phyloP scores from a whole-genome alignment of 164 flowering plant species.

The Liriodendron chinense region DNA sequence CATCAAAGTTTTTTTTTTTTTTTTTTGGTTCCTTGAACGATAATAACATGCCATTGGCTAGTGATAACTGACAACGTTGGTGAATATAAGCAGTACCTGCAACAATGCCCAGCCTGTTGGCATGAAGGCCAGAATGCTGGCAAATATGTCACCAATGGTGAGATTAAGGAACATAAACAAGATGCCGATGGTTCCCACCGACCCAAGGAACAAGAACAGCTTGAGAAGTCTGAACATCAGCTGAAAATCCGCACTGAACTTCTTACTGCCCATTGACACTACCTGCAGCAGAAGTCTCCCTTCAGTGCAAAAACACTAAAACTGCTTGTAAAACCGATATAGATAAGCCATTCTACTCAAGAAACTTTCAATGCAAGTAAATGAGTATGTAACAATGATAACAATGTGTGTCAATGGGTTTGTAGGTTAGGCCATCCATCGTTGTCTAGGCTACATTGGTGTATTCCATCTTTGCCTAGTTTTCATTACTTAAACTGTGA shows the following conservation, averaged over 20 bases:
- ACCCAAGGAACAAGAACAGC: constrained; percentile 67
- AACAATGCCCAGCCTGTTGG: constrained; percentile 98
- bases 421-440: not conserved
- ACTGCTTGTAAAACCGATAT: not conserved
- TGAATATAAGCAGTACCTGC: constrained; percentile 38
- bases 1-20: not conserved
- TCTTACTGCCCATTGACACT: constrained; percentile 90
- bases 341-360: not conserved
- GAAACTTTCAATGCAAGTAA: constrained; percentile 1
- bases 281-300: constrained; percentile 44
- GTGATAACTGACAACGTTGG: not conserved
- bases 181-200: constrained; percentile 44
- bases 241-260: constrained; percentile 97
- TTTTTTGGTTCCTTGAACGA: not conserved
- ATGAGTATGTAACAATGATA: not conserved
- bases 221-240: constrained; percentile 90
- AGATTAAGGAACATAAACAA: constrained; percentile 64
- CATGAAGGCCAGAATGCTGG: constrained; percentile 79
- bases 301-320: not conserved
- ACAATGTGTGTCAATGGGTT: not conserved
- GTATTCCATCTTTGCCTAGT: no score
- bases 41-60: not conserved
- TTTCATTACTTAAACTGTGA: no score
- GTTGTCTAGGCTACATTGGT: not conserved
- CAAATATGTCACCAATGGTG: constrained; percentile 81